Conservation (phyloP, 306 rosid genomes). For the Quercus suber region DNA sequence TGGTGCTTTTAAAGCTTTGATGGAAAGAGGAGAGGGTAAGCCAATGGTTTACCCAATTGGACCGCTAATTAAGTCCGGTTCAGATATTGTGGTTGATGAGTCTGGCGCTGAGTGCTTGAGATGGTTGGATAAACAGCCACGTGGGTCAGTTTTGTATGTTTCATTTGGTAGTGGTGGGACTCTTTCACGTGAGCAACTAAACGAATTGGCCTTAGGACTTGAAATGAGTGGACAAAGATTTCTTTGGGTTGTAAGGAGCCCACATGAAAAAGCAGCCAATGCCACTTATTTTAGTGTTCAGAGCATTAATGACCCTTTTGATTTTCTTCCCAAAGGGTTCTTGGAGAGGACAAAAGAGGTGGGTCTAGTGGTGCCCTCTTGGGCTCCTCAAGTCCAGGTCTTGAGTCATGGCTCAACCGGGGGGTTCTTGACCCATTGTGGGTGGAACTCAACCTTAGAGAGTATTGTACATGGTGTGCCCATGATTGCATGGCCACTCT, state of each 20-base stretch:
- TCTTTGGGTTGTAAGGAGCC: conserved; percentile 25
- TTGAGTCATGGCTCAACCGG: neutral
- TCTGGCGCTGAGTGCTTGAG: conserved; percentile 1
- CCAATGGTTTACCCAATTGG: conserved; percentile 15
- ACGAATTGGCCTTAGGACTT: conserved; percentile 22
- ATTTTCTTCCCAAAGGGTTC: neutral
- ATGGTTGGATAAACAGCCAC: conserved; percentile 30
- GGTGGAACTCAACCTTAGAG: neutral
- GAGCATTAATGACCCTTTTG: neutral
- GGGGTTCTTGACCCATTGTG: neutral
- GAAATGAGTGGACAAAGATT: conserved; percentile 29
- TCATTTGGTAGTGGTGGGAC: conserved; percentile 35
- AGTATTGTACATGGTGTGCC: neutral
- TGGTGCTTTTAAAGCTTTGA: conserved; percentile 21
- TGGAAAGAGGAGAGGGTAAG: neutral
- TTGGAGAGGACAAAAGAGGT: neutral
- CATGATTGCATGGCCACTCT: neutral
- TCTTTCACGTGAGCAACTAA: conserved; percentile 16
- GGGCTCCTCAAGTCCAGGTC: neutral
- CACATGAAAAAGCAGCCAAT: conserved; percentile 16
- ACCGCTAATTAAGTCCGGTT: conserved; percentile 1
- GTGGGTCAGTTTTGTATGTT: conserved; percentile 17
- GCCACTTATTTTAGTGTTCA: conserved; percentile 1
- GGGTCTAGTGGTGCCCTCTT: neutral
- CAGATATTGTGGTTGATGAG: neutral